phyloP scores from a whole-genome alignment of 2,329 filamentous ascomycete genomes.

The Botrytis elliptica region DNA sequence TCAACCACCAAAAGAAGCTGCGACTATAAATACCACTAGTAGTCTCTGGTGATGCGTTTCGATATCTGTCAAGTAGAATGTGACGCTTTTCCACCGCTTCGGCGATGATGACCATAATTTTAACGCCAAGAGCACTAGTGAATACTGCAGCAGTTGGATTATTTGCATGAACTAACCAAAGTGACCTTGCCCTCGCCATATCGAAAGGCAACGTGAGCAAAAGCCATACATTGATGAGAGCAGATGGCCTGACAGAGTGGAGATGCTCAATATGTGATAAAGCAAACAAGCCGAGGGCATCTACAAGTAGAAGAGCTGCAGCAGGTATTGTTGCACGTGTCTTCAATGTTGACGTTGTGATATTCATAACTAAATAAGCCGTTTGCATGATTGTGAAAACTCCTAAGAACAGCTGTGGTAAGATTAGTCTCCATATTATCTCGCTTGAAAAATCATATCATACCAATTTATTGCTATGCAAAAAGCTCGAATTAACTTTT shows the following conservation, averaged over 20 bases:
- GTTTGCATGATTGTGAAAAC: constrained; percentile 30
- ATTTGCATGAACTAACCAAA: constrained; percentile 34
- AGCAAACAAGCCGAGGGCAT: constrained; percentile 28
- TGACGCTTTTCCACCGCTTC: constrained; percentile 44
- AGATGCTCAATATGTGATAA: constrained; percentile 34
- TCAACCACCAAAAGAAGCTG: constrained; percentile 44
- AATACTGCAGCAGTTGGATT: constrained; percentile 40
- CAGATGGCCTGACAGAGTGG: constrained; percentile 31
- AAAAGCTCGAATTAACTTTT: constrained; percentile 30
- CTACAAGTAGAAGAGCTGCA: constrained; percentile 26
- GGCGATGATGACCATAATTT: constrained; percentile 38
- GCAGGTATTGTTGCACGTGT: constrained; percentile 28
- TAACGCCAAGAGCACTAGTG: constrained; percentile 41
- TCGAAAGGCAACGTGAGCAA: constrained; percentile 35
- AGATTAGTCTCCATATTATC: neutral
- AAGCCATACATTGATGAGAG: constrained; percentile 32
- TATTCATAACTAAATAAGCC: constrained; percentile 24
- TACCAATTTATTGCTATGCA: constrained; percentile 32
- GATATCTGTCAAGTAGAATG: constrained; percentile 38
- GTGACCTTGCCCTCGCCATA: constrained; percentile 29
- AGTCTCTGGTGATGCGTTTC: constrained; percentile 41
- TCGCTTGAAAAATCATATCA: constrained; percentile 23
- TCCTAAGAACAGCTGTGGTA: constrained; percentile 36
- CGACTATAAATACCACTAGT: constrained; percentile 44
- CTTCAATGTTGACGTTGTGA: constrained; percentile 20